Conservation (phyloP, 257 asterid genomes). For the Cruciata laevipes region DNA sequence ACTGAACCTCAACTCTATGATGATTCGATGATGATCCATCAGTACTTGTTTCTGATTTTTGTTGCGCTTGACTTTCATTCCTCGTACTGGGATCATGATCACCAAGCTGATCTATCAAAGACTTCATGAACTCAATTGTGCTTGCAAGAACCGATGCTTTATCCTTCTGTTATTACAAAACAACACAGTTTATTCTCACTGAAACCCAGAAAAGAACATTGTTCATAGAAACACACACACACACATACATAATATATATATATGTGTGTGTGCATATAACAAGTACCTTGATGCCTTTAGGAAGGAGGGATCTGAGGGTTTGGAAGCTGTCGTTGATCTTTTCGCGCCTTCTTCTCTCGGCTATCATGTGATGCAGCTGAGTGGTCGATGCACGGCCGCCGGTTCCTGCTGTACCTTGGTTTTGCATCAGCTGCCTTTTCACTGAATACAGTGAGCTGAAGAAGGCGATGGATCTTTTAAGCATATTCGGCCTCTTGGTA, state of each 20-base stretch:
- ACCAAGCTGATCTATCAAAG: slow-evolving; percentile 48
- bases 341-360: slow-evolving; percentile 62
- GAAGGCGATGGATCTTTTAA: slow-evolving; percentile 44
- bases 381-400: slow-evolving; percentile 30
- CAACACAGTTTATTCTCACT: background rate
- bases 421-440: slow-evolving; percentile 13
- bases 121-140: slow-evolving; percentile 46
- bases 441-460: slow-evolving; percentile 33
- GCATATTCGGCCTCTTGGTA: slow-evolving; percentile 30
- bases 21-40: background rate
- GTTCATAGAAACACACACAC: background rate
- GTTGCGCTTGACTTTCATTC: slow-evolving; percentile 38
- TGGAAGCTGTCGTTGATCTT: slow-evolving; percentile 65
- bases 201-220: no score
- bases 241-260: no score
- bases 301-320: slow-evolving; percentile 61
- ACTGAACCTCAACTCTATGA: slow-evolving; percentile 33
- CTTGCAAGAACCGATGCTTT: slow-evolving; percentile 69
- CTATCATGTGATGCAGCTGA: slow-evolving; percentile 64
- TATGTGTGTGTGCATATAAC: no score
- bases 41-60: slow-evolving; percentile 10
- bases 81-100: slow-evolving; percentile 47
- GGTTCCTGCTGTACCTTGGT: slow-evolving; percentile 20
- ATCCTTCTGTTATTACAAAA: slow-evolving; percentile 44
- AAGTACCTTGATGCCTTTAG: slow-evolving; percentile 65